These are phyloP conservation scores for Bipolaris victoriae DNA, from an alignment of 2,329 filamentous ascomycete species.

Conservation along the genomic window DNA sequence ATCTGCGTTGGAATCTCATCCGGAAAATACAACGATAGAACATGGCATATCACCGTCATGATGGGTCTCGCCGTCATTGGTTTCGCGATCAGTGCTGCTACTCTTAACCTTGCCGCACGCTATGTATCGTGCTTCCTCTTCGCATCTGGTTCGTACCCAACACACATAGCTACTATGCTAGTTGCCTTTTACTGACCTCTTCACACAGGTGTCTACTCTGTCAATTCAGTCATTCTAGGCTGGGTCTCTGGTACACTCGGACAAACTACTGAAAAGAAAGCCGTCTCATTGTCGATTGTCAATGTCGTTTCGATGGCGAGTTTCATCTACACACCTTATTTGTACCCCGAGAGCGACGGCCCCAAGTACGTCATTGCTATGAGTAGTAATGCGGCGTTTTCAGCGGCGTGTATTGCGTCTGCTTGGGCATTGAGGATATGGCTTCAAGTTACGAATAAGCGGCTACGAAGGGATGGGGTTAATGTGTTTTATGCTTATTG, in stretches of 20 bases:
- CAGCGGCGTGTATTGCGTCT: constrained; percentile 18
- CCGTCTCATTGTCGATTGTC: constrained; percentile 52
- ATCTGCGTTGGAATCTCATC: constrained; percentile 45
- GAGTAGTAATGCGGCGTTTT: constrained; percentile 30
- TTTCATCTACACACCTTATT: constrained; percentile 49
- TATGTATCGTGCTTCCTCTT: constrained; percentile 14
- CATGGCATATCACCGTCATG: constrained; percentile 49
- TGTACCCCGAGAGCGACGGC: constrained; percentile 40
- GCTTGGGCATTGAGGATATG: constrained; percentile 24
- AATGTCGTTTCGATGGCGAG: constrained; percentile 51
- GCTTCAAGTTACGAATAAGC: constrained; percentile 19
- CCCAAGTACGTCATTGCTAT: constrained; percentile 32
- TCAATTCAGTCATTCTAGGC: constrained; percentile 45
- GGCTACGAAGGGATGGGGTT: constrained; percentile 13
- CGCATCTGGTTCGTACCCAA: constrained; percentile 4
- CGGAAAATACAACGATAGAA: constrained; percentile 49
- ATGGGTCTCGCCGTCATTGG: constrained; percentile 47
- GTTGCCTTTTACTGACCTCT: background rate
- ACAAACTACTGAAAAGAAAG: constrained; percentile 54
- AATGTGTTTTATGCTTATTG: background rate
- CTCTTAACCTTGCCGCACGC: constrained; percentile 7
- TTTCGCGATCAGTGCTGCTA: constrained; percentile 45
- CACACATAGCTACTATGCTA: too few species aligned
- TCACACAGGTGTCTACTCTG: constrained; percentile 23
- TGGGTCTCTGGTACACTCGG: constrained; percentile 53